These are phyloP conservation scores for Cyclanthera cordifolia DNA, from an alignment of 306 rosid genomes.

Conservation along the genomic window DNA sequence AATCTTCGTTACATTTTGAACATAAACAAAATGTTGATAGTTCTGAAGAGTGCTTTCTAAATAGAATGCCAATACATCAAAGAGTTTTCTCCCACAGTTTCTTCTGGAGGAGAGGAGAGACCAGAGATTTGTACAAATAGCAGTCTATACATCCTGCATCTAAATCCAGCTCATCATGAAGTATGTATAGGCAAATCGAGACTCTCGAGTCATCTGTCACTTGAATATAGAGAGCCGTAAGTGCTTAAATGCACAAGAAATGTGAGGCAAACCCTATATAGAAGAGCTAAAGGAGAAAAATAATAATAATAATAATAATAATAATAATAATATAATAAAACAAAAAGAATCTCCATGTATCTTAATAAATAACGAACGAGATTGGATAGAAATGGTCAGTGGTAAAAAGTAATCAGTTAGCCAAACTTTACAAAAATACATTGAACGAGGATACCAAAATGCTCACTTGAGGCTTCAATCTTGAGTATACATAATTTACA, in stretches of 20 bases:
- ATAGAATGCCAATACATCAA: neutral
- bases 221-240: neutral
- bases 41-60: neutral
- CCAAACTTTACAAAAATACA: conserved; percentile 52
- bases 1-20: neutral
- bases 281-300: neutral
- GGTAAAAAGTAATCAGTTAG: conserved; percentile 33
- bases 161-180: neutral
- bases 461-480: conserved; percentile 51
- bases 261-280: neutral
- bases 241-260: neutral
- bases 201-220: neutral
- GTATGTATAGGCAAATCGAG: neutral
- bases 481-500: conserved; percentile 86
- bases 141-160: conserved; percentile 2
- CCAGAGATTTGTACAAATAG: conserved; percentile 6
- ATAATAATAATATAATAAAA: too few relatives aligned
- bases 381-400: conserved; percentile 16
- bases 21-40: neutral
- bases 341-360: neutral
- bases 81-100: conserved; percentile 1
- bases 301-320: too few relatives aligned
- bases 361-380: neutral
- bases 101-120: neutral
- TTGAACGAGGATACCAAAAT: conserved; percentile 43